Evolutionary conservation across 1,284 basidiomycete genomes (phyloP), one percentile per base, ranked within the genome.

Genomic region (Pascua sp.): DNA sequence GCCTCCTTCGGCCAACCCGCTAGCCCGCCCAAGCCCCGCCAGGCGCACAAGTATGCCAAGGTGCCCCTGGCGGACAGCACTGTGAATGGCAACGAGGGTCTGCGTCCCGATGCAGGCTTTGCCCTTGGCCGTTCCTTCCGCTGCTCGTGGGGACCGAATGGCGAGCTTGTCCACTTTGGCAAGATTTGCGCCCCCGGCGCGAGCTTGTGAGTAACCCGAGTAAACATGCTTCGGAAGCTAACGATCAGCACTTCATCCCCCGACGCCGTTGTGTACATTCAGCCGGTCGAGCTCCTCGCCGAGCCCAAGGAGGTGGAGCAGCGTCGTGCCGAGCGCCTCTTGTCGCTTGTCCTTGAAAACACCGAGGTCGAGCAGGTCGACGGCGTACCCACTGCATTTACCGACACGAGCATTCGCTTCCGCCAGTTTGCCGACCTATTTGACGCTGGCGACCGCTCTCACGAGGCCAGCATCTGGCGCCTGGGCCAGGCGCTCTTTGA

Each of bases 401-500:
- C 86, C 2, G 79, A 81, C 47, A 67, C 78, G 4, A 71, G 79
- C 8, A 83, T 96, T 24, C 83, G 86, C 44, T 98, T 98, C 76
- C 81, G 83, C 10, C 86, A 91, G 37, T 92, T 95, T 68, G 81
- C 84, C 2, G 76, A 82, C 3, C 79, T 89, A 15, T 95, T 92
- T 72, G 83, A 88, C 11, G 70, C 84, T 18, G 84, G 84, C 43
- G 89, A 95, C 68, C 81, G 82, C 15, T 86, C 88, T 0, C 85
- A 85, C 64, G 88, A 90, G 68, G 88, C 91, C 1, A 84, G 83
- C 12, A 73, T 97, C 32, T 98, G 94, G 81, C 85, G 88, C 24
- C 84, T 98, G 0, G 92, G 91, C 8, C 83, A 84, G n/a, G 91
- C 91, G 0, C 81, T 98, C 0, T 98, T 98, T 70, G 96, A 98